These are phyloP conservation scores for Fraxinus nigra DNA, from an alignment of 305 asterid genomes.

Conservation along the genomic window DNA sequence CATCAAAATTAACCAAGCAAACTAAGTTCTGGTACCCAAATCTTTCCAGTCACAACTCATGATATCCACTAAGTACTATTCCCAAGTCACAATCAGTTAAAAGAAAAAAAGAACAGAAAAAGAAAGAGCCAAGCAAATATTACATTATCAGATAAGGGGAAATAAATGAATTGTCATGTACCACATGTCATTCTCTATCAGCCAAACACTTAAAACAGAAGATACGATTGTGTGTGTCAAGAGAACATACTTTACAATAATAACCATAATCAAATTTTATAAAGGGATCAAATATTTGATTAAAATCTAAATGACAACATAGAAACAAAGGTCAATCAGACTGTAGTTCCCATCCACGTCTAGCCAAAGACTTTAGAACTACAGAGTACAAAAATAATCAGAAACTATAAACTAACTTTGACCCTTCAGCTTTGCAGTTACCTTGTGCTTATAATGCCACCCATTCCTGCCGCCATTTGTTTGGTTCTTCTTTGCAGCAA, in stretches of 20 bases:
- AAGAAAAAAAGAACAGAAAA: neutral
- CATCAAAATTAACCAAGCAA: too few species aligned
- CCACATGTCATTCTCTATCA: neutral
- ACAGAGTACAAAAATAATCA: slow-evolving; percentile 24
- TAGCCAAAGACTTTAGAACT: slow-evolving; percentile 18
- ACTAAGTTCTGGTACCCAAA: neutral
- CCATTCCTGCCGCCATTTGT: slow-evolving; percentile 51
- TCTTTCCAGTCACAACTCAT: neutral
- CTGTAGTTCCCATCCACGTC: slow-evolving; percentile 13
- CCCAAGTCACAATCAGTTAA: neutral
- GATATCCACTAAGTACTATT: neutral
- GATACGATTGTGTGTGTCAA: neutral
- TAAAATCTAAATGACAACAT: neutral
- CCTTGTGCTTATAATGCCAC: slow-evolving; percentile 71
- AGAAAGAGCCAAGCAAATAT: neutral
- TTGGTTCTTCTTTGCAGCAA: slow-evolving; percentile 75
- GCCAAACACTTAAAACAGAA: neutral
- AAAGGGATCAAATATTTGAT: neutral
- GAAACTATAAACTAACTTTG: slow-evolving; percentile 27
- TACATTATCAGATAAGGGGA: neutral
- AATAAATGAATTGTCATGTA: neutral
- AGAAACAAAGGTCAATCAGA: slow-evolving; percentile 1
- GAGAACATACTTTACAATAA: neutral
- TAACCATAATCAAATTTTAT: neutral
- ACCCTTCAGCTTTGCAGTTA: slow-evolving; percentile 66